Evolutionary conservation across 2,329 filamentous ascomycete genomes (phyloP), one percentile per base, ranked within the genome.

Genomic region (Sporothrix mexicana): DNA sequence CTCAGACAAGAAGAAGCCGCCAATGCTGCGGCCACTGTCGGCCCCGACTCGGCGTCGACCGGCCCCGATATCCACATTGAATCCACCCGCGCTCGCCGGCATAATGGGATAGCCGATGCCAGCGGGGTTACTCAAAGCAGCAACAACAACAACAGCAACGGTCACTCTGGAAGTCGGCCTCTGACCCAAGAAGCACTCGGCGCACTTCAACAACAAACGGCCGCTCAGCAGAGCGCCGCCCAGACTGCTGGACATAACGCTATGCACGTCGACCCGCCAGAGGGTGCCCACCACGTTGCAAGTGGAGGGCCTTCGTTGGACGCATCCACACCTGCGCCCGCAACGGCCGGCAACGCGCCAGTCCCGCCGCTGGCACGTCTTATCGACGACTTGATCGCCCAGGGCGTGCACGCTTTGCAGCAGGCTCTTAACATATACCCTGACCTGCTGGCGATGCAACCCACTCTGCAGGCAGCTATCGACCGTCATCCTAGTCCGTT

Each of bases 1-100:
- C 85, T 97, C 10, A 87, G 90, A 53, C 93, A 97, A 79, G 91
- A 93, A 78, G 91, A 93, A 73, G 91, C 90, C 1, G 87, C 88
- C 30, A 36, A 36, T 0, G 81, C 61, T 0, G 83, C 1, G 12
- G 66, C 66, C 5, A 84, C 86, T 17, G 88, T 88, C 20, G 23
- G 30, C 30, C 30, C 30, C 30, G 30, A 36, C 3, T 36, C 30
- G 30, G 30, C 30, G 30, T 36, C 30, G 30, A 36, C 30, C 30
- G 30, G 30, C 5, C 30, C 30, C 30, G 30, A 36, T 36, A 5
- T 36, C 59, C 15, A 45, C 69, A 2, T 51, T 66, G 1, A 47
- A 30, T 36, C 30, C 30, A 36, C 30, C 30, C 30, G 30, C 30
- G 51, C 51, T 13, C 51, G 51, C 2, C 67, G 51, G 9, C 66